Base-by-base conservation (phyloP, 2,329 filamentous ascomycete genomes). In the Penicillium sp. region DNA sequence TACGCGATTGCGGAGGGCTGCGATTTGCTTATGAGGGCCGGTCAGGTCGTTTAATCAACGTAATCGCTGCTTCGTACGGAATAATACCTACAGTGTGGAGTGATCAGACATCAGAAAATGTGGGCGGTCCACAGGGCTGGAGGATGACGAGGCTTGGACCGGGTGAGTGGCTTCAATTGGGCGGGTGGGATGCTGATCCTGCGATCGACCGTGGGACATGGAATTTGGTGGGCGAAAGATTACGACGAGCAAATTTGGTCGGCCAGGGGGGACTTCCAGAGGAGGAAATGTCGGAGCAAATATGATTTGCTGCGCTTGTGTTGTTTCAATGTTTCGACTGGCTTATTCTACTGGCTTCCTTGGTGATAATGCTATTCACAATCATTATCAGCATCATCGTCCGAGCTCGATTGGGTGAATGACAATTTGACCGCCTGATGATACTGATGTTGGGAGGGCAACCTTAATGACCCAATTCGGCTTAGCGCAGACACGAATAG, bases 401-500 rank as follows among this genome's bases (percentile, higher is more conserved):
- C 19, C 1, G 19, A 22, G 19, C 19, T 22, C 19, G 19, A 22
- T 22, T 22, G 19, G 19, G 19, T 22, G 19, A 22, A 22, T 33
- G 25, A 37, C 19, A 33, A 11, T 45, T 22, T 55, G 25, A 33
- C 48, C 22, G 1, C 26, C 13, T 45, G 28, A 45, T 43, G 52
- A 43, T n/a, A 25, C 26, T 16, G 48, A 26, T 19, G 19, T 53
- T 37, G 42, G 49, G n/a, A 52, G 25, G 42, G 58, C 55, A 43
- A 55, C 38, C 53, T 42, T 6, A 4, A 37, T 26, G 25, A 6
- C 63, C 55, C 1, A 10, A 58, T 60, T n/a, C 22, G 45, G 64
- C 48, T 42, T 65, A 66, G 67, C 11, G 45, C 11, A 7, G 26
- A 54, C 52, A 52, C 43, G 56, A 68, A 70, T 71, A 71, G 70